phyloP scores from a whole-genome alignment of 495 filamentous ascomycete genomes.

The Sphaerosporella brunnea region DNA sequence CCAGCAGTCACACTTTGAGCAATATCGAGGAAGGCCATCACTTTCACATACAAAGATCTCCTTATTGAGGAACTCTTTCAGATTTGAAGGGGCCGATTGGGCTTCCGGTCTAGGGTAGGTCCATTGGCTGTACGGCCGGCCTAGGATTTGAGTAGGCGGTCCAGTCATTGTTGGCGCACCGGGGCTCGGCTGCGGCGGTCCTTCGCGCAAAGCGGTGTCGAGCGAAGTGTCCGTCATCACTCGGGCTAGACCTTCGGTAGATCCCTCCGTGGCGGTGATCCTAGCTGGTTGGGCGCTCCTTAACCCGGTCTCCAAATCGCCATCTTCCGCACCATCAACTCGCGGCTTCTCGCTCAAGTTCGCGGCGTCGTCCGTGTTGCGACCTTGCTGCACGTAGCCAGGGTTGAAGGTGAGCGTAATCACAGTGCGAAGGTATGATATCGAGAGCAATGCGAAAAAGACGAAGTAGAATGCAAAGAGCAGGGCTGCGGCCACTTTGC shows the following conservation, averaged over 20 bases:
- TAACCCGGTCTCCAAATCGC: neutral
- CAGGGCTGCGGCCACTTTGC: slow-evolving; percentile 42
- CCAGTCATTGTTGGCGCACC: neutral
- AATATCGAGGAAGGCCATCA: slow-evolving; percentile 68
- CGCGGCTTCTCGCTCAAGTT: neutral
- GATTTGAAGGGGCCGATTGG: neutral
- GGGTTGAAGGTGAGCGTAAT: slow-evolving; percentile 47
- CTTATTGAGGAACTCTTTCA: slow-evolving; percentile 28
- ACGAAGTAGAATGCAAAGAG: slow-evolving; percentile 55
- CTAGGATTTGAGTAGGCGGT: neutral
- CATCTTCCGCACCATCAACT: neutral
- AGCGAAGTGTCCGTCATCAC: neutral
- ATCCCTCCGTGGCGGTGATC: neutral
- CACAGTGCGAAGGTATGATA: slow-evolving; percentile 50
- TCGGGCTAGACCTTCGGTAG: neutral
- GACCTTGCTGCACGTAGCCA: slow-evolving; percentile 48
- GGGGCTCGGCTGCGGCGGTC: neutral
- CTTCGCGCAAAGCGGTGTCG: neutral
- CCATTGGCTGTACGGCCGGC: neutral
- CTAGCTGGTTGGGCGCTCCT: neutral
- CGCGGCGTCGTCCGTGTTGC: slow-evolving; percentile 17
- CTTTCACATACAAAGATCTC: slow-evolving; percentile 66
- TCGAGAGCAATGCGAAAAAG: slow-evolving; percentile 45
- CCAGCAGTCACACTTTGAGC: slow-evolving; percentile 58
- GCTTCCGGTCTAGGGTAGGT: neutral